These are phyloP conservation scores for Metarhizium sp. DNA, from an alignment of 2,329 filamentous ascomycete genomes.

Conservation along the genomic window DNA sequence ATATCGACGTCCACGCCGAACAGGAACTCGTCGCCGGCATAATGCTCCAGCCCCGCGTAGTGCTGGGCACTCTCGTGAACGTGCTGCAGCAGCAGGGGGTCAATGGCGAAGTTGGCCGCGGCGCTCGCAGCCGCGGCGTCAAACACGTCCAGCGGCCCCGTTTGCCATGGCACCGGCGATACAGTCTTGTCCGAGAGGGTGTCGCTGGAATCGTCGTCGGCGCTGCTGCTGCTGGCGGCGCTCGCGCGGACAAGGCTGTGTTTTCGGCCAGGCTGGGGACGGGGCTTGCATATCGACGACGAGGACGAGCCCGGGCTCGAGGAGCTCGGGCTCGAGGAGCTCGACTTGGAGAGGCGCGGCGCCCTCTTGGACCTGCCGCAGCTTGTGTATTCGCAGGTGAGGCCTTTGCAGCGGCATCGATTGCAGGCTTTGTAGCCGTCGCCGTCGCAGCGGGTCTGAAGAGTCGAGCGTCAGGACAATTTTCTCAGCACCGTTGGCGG, in stretches of 20 bases:
- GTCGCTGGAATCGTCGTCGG: not conserved
- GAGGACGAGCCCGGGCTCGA: not conserved
- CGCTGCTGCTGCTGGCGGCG: not conserved
- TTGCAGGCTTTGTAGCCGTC: conserved; percentile 1
- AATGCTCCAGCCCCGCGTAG: not conserved
- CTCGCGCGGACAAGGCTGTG: not conserved
- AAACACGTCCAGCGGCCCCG: not conserved
- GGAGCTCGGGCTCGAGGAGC: not conserved
- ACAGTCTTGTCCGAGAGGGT: not conserved
- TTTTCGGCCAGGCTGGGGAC: not conserved
- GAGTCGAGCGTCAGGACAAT: not conserved
- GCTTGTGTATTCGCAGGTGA: not conserved
- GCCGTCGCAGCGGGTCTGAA: conserved; percentile 2
- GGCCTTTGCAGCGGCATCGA: not conserved
- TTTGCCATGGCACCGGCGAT: not conserved
- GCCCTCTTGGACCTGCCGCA: not conserved
- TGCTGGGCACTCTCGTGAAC: not conserved
- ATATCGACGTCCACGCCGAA: not conserved
- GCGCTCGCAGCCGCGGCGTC: not conserved
- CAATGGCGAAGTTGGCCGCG: not conserved
- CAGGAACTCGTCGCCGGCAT: not conserved
- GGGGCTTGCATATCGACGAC: not conserved
- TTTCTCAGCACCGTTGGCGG: too few relatives aligned
- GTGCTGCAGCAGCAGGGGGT: not conserved
- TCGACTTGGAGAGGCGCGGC: not conserved